Conservation (phyloP, 192 early-diverging fungal genomes). For the Coemansia sp. region DNA sequence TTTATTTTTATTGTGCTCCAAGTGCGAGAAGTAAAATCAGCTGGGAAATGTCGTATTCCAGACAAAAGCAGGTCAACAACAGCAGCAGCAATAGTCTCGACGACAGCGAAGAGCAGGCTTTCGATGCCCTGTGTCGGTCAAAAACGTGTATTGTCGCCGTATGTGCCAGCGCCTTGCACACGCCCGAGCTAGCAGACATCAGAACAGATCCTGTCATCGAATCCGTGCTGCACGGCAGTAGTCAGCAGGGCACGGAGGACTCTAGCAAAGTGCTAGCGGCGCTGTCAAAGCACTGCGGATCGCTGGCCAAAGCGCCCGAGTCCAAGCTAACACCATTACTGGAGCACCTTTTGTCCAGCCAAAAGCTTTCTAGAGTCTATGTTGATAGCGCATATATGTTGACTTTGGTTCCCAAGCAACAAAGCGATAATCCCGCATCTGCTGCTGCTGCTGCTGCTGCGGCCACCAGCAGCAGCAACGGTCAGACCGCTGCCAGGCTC, state of each 20-base stretch:
- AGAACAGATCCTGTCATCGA: slow-evolving; percentile 7
- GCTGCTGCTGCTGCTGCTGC: not conserved
- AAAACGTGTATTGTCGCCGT: slow-evolving; percentile 21
- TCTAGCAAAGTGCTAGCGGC: slow-evolving; percentile 1
- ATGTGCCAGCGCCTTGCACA: slow-evolving; percentile 1
- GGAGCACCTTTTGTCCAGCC: slow-evolving; percentile 2
- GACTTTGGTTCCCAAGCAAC: slow-evolving; percentile 3
- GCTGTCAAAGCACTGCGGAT: slow-evolving; percentile 39
- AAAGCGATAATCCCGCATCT: not conserved
- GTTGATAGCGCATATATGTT: slow-evolving; percentile 30
- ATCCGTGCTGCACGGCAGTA: not conserved
- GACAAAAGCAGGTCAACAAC: not conserved
- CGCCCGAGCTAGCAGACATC: slow-evolving; percentile 15
- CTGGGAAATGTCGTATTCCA: not conserved
- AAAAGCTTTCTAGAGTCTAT: slow-evolving; percentile 28
- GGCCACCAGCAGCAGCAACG: not conserved
- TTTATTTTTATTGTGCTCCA: not conserved
- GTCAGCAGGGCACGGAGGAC: not conserved
- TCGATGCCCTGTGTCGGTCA: slow-evolving; percentile 28
- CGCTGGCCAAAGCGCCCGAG: slow-evolving; percentile 9
- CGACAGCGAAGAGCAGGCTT: not conserved
- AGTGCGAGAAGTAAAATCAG: not conserved
- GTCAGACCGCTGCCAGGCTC: slow-evolving; percentile 10
- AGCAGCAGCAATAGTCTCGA: not conserved
- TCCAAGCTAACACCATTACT: slow-evolving; percentile 16